These are phyloP conservation scores for Vanderwaltozyma yarrowii DNA, from an alignment of 805 yeast species.

Conservation along the genomic window DNA sequence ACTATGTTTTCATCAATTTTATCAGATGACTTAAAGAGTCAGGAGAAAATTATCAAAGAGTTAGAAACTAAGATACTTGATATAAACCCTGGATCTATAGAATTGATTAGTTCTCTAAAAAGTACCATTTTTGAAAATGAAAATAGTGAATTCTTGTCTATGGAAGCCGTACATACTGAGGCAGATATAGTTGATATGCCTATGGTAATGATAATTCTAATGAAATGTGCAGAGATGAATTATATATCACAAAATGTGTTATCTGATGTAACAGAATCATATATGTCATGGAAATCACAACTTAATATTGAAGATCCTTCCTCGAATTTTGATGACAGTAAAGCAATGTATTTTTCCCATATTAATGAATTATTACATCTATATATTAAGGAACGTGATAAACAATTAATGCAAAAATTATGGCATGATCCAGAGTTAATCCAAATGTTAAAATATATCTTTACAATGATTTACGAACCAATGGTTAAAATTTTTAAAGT, in stretches of 20 bases:
- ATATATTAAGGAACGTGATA: slow-evolving; percentile 62
- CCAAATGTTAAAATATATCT: slow-evolving; percentile 59
- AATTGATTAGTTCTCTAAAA: slow-evolving; percentile 24
- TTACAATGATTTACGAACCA: slow-evolving; percentile 67
- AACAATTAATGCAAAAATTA: slow-evolving; percentile 58
- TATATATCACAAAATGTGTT: slow-evolving; percentile 14
- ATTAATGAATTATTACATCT: slow-evolving; percentile 54
- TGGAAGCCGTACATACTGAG: slow-evolving; percentile 22
- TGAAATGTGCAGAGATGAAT: slow-evolving; percentile 16
- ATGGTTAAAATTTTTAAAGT: slow-evolving; percentile 56
- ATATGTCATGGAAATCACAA: slow-evolving; percentile 20
- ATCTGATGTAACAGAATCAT: slow-evolving; percentile 23
- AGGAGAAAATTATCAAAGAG: slow-evolving; percentile 41
- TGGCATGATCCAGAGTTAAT: slow-evolving; percentile 84
- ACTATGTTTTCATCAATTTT: slow-evolving; percentile 61
- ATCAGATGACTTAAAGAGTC: slow-evolving; percentile 63
- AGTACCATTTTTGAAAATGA: slow-evolving; percentile 23
- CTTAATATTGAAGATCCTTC: slow-evolving; percentile 1
- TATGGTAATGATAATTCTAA: slow-evolving; percentile 14
- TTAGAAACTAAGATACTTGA: slow-evolving; percentile 33
- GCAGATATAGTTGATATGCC: slow-evolving; percentile 24
- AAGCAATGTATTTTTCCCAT: slow-evolving; percentile 40
- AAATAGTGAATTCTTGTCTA: not conserved
- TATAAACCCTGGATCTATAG: slow-evolving; percentile 10
- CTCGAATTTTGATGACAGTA: slow-evolving; percentile 3